phyloP scores from a whole-genome alignment of 805 yeast species.

The Wickerhamomyces queroliae region DNA sequence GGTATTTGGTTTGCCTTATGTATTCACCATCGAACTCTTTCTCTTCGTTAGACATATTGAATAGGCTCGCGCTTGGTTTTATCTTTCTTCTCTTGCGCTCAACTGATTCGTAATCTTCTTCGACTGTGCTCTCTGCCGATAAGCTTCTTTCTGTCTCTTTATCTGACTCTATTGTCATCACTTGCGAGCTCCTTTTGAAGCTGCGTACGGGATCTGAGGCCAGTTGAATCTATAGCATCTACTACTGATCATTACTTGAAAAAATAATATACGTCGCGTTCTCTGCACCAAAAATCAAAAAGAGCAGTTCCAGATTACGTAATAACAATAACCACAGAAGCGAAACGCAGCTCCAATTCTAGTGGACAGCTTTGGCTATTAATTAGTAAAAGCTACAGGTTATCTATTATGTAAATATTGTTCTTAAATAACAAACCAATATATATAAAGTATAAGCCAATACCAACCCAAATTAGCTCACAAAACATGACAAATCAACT shows the following conservation, averaged over 20 bases:
- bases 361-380: too few relatives aligned
- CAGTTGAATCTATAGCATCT: too few relatives aligned
- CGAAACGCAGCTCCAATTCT: too few relatives aligned
- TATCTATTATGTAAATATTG: too few relatives aligned
- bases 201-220: too few relatives aligned
- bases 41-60: not conserved
- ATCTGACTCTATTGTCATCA: constrained; percentile 3
- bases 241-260: too few relatives aligned
- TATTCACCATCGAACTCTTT: constrained; percentile 11
- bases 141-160: constrained; percentile 2
- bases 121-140: constrained; percentile 2
- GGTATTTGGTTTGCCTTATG: constrained; percentile 23
- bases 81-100: not conserved
- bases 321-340: too few relatives aligned
- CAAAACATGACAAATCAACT: constrained; percentile 2
- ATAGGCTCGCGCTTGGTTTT: constrained; percentile 2
- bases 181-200: too few relatives aligned
- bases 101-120: not conserved
- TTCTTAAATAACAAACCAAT: too few relatives aligned
- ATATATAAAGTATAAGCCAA: not conserved
- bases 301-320: not conserved
- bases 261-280: too few relatives aligned
- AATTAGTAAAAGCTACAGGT: too few relatives aligned
- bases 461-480: too few relatives aligned
- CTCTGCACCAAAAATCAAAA: not conserved